phyloP scores from a whole-genome alignment of 192 early-diverging fungal genomes.

The Spizellomyces punctatus region DNA sequence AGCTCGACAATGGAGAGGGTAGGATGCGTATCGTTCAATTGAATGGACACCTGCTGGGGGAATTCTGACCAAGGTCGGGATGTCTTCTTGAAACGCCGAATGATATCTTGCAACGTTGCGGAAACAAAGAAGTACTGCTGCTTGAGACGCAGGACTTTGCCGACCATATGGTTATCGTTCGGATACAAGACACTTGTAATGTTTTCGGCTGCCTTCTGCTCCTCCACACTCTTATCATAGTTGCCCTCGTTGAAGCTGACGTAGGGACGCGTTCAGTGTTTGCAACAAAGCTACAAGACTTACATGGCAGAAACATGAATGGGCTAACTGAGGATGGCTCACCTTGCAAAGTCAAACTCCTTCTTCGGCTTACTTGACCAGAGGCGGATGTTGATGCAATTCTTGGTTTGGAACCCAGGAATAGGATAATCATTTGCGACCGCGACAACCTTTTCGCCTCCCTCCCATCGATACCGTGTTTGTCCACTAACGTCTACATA shows the following conservation, averaged over 20 bases:
- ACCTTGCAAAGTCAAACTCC: constrained; percentile 78
- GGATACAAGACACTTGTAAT: constrained; percentile 93
- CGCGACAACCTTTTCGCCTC: constrained; percentile 81
- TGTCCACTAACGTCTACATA: constrained; percentile 65
- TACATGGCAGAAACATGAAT: not conserved
- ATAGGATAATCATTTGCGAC: constrained; percentile 97
- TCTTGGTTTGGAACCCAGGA: constrained; percentile 92
- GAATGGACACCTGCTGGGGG: constrained; percentile 91
- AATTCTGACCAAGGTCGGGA: constrained; percentile 83
- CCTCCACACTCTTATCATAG: constrained; percentile 89
- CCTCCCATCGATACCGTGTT: constrained; percentile 82
- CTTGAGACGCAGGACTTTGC: constrained; percentile 94
- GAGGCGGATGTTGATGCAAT: constrained; percentile 95
- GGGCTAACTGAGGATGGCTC: not conserved
- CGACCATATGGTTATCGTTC: constrained; percentile 97
- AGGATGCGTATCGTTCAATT: constrained; percentile 98
- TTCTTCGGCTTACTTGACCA: constrained; percentile 93
- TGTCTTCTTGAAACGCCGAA: constrained; percentile 93
- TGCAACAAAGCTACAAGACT: not conserved
- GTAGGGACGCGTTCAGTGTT: not conserved
- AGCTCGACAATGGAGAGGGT: constrained; percentile 88
- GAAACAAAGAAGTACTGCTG: constrained; percentile 98
- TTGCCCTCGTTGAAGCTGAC: constrained; percentile 70
- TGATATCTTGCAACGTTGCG: constrained; percentile 80
- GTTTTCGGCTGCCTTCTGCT: constrained; percentile 90